Evolutionary conservation across 495 filamentous ascomycete species (phyloP).

Genomic region (Penicillium diatomitis): DNA sequence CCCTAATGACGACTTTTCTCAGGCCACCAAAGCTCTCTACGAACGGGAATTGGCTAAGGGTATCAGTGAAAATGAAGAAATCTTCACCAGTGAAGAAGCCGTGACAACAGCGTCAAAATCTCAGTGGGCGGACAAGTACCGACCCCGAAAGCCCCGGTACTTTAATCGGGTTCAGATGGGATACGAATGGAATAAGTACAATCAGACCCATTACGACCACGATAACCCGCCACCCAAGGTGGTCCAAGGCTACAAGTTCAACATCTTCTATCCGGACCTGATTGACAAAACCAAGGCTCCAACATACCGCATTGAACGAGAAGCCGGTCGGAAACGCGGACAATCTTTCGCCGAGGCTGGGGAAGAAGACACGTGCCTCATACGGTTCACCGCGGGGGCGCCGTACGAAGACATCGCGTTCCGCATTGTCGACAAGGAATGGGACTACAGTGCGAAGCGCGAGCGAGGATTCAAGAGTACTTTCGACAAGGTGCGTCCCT

Average conservation of each 20-base stretch:
- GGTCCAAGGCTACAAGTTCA: slow-evolving; percentile 98
- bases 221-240: slow-evolving; percentile 98
- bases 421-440: slow-evolving; percentile 96
- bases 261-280: slow-evolving; percentile 98
- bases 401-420: slow-evolving; percentile 98
- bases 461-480: slow-evolving; percentile 93
- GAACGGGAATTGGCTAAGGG: slow-evolving; percentile 90
- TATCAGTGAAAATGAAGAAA: slow-evolving; percentile 88
- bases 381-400: slow-evolving; percentile 89
- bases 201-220: slow-evolving; percentile 99
- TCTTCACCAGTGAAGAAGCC: slow-evolving; percentile 86
- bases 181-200: slow-evolving; percentile 99
- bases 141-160: slow-evolving; percentile 88
- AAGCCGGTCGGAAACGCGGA: slow-evolving; percentile 77
- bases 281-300: slow-evolving; percentile 92
- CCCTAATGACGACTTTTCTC: slow-evolving; percentile 78
- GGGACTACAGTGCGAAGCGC: slow-evolving; percentile 94
- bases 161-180: slow-evolving; percentile 99
- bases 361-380: slow-evolving; percentile 94
- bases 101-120: slow-evolving; percentile 56
- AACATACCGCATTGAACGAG: slow-evolving; percentile 89
- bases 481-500: slow-evolving; percentile 85
- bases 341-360: slow-evolving; percentile 94
- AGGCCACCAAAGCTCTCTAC: slow-evolving; percentile 83
- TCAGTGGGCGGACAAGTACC: slow-evolving; percentile 82